Evolutionary conservation across 148 eudicot species (phyloP).

Genomic region (Vaccinium myrtillus): DNA sequence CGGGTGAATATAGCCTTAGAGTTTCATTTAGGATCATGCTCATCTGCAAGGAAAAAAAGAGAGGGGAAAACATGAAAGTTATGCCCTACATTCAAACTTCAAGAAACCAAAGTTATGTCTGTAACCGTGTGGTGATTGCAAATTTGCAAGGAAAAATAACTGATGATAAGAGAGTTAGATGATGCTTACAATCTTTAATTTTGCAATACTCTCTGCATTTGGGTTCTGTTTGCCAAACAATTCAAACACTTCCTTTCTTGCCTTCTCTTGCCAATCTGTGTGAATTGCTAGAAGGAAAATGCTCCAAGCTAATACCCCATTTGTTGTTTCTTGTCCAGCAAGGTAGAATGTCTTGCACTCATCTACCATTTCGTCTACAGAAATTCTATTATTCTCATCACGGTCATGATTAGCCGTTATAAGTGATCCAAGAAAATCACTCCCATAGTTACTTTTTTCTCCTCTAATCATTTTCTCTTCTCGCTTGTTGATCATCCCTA

Average conservation of each 20-base stretch:
- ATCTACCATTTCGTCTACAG: background rate
- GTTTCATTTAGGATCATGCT: no score
- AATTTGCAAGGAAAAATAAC: no score
- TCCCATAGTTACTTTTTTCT: background rate
- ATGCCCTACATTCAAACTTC: no score
- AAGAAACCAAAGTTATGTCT: no score
- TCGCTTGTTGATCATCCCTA: background rate
- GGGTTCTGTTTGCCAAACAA: slow-evolving; percentile 1
- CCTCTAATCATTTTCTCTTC: background rate
- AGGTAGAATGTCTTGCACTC: slow-evolving; percentile 9
- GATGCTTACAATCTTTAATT: slow-evolving; percentile 8
- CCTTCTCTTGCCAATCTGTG: slow-evolving; percentile 21
- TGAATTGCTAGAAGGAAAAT: slow-evolving; percentile 10
- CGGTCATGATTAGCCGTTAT: no score
- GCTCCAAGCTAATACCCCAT: background rate
- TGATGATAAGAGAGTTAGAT: background rate
- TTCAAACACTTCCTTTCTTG: slow-evolving; percentile 14
- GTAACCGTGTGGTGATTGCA: background rate
- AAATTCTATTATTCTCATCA: no score
- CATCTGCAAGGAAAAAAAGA: no score
- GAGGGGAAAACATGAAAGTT: no score
- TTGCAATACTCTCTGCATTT: slow-evolving; percentile 5
- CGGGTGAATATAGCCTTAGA: no score
- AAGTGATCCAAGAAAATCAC: no score
- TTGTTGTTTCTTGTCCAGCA: slow-evolving; percentile 15